Conservation (phyloP, 306 rosid species). For the Luffa aegyptiaca region DNA sequence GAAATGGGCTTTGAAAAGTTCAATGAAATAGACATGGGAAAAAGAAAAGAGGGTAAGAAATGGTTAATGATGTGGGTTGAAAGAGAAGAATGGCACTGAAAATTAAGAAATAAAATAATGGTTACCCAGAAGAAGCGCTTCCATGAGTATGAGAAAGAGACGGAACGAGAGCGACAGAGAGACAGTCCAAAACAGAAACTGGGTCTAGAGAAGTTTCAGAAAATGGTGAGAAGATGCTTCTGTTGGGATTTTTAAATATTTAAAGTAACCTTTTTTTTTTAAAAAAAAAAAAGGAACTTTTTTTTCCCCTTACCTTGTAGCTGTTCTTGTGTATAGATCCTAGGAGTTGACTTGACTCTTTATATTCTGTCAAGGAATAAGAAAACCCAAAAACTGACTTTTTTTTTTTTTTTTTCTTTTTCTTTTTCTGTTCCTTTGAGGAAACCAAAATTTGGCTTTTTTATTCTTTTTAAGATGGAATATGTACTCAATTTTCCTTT, state of each 20-base stretch:
- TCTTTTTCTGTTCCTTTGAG: not conserved
- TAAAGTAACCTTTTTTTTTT: not conserved
- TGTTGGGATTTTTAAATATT: not conserved
- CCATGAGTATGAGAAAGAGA: not conserved
- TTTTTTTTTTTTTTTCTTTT: not conserved
- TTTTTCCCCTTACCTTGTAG: not conserved
- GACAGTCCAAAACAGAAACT: not conserved
- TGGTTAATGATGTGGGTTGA: not conserved
- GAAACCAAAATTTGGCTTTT: not conserved
- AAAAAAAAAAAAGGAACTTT: not conserved
- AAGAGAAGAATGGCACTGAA: not conserved
- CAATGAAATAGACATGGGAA: not conserved
- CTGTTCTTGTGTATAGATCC: not conserved
- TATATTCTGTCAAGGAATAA: not conserved
- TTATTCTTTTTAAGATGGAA: not conserved
- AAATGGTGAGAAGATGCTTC: not conserved
- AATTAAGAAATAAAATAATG: not conserved
- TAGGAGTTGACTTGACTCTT: not conserved
- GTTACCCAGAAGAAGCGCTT: not conserved
- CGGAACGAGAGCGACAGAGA: not conserved
- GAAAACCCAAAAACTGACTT: not conserved
- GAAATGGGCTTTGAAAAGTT: conserved; percentile 3
- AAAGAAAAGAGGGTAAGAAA: not conserved
- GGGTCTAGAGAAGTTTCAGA: not conserved
- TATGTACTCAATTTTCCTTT: not conserved